phyloP scores from a whole-genome alignment of 1,284 basidiomycete genomes.

The Cryptococcus sp. region DNA sequence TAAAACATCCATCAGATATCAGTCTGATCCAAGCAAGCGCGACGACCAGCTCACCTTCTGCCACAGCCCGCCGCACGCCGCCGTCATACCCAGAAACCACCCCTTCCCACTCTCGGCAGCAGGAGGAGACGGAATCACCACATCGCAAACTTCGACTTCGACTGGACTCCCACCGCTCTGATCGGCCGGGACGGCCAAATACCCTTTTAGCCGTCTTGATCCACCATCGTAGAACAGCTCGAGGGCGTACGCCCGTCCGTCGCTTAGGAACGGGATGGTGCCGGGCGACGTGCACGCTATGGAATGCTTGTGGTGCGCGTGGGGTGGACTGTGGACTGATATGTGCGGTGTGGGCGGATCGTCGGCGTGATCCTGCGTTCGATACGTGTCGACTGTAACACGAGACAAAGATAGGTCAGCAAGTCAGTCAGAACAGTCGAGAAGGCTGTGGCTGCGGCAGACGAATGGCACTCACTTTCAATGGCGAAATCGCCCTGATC shows the following conservation, averaged over 20 bases:
- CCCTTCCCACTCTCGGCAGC: constrained; percentile 7
- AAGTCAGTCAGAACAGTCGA: background rate
- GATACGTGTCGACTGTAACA: constrained; percentile 27
- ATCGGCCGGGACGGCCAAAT: constrained; percentile 17
- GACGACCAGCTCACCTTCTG: constrained; percentile 26
- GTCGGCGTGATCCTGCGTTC: constrained; percentile 33
- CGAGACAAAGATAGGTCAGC: background rate
- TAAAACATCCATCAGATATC: constrained; percentile 1
- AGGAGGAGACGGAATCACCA: constrained; percentile 10
- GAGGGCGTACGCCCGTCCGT: constrained; percentile 31
- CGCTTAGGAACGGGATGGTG: constrained; percentile 33
- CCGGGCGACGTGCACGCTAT: constrained; percentile 33
- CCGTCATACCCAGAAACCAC: constrained; percentile 40
- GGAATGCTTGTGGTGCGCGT: constrained; percentile 42
- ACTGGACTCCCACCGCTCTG: constrained; percentile 6
- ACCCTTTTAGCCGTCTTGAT: constrained; percentile 16
- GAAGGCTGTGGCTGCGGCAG: too few species aligned
- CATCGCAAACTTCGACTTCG: constrained; percentile 23
- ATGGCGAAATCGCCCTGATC: constrained; percentile 41
- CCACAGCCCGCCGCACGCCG: constrained; percentile 37
- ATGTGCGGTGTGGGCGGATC: constrained; percentile 49
- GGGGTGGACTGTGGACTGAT: constrained; percentile 45
- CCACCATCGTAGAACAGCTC: constrained; percentile 26
- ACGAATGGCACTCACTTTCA: constrained; percentile 35
- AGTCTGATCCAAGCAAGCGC: background rate